Percentiles rank a stretch among this genome's conserved stretches.
These are phyloP conservation scores for Aspergillus haitiensis DNA, from an alignment of 495 filamentous ascomycete species.

Conservation along the genomic window DNA sequence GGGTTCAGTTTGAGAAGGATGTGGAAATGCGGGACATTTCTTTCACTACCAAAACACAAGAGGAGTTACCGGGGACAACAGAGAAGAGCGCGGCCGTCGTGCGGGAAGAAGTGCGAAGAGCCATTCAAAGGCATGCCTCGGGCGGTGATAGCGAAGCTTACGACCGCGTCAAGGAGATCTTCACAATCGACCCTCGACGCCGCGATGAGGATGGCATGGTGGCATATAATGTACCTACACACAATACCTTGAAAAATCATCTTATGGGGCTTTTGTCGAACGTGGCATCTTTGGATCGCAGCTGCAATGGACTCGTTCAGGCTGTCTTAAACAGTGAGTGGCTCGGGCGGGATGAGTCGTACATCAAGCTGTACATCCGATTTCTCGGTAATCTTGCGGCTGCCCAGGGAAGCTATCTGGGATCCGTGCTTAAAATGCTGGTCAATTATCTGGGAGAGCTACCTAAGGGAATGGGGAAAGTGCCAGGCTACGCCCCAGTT, in stretches of 20 bases:
- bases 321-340: constrained; percentile 74
- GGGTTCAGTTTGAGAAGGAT: constrained; percentile 75
- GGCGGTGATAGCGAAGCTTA: constrained; percentile 69
- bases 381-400: constrained; percentile 80
- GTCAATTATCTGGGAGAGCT: constrained; percentile 67
- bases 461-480: constrained; percentile 50
- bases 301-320: constrained; percentile 71
- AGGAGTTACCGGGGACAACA: constrained; percentile 36
- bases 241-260: constrained; percentile 65
- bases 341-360: constrained; percentile 80
- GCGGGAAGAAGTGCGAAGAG: constrained; percentile 69
- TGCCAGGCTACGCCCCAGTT: constrained; percentile 62
- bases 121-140: constrained; percentile 64
- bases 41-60: constrained; percentile 18
- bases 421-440: constrained; percentile 71
- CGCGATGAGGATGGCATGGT: constrained; percentile 44
- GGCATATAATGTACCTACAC: constrained; percentile 43
- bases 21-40: constrained; percentile 55
- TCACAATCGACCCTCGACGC: constrained; percentile 50
- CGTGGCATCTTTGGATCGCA: constrained; percentile 66
- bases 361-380: constrained; percentile 74
- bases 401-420: constrained; percentile 68
- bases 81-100: constrained; percentile 62
- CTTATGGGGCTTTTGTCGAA: constrained; percentile 75
- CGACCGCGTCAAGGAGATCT: constrained; percentile 69